A percentile compares a stretch with the other conserved stretches of the same genome.
Conservation (phyloP, 495 filamentous ascomycete genomes). For the Penicillium cataractarum region DNA sequence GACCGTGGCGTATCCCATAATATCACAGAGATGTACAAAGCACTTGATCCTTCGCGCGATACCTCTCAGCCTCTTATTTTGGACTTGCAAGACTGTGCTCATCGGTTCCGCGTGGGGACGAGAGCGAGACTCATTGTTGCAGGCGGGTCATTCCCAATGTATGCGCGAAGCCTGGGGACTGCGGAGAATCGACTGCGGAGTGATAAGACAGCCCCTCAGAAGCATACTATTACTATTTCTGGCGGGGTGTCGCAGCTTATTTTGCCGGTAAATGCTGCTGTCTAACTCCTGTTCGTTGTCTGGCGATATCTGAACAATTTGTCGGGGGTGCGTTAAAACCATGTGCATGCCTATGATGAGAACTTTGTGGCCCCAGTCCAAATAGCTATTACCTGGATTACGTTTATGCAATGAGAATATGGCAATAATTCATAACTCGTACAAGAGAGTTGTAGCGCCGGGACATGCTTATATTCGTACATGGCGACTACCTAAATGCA, state of each 20-base stretch:
- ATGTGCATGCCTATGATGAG: background rate
- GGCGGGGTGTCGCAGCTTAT: slow-evolving; percentile 21
- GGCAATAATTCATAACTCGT: too few species aligned
- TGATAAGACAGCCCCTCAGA: slow-evolving; percentile 18
- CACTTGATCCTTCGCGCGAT: slow-evolving; percentile 22
- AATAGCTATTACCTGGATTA: background rate
- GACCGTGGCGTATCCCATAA: slow-evolving; percentile 28
- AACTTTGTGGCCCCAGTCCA: background rate
- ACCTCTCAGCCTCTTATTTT: slow-evolving; percentile 13
- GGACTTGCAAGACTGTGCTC: slow-evolving; percentile 24
- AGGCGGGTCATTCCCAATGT: slow-evolving; percentile 26
- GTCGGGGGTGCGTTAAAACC: background rate
- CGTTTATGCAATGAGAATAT: background rate
- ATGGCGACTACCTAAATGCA: background rate
- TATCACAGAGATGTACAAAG: slow-evolving; percentile 27
- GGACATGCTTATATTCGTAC: background rate
- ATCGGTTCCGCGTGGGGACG: slow-evolving; percentile 19
- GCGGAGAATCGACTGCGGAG: slow-evolving; percentile 20
- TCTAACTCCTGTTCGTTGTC: background rate
- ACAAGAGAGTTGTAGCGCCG: background rate
- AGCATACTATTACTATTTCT: slow-evolving; percentile 21
- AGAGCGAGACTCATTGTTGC: slow-evolving; percentile 21
- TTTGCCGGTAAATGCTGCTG: slow-evolving; percentile 12
- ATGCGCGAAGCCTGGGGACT: slow-evolving; percentile 27
- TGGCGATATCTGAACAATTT: background rate